phyloP scores from a whole-genome alignment of 495 filamentous ascomycete genomes.

The Aspergillus haitiensis region DNA sequence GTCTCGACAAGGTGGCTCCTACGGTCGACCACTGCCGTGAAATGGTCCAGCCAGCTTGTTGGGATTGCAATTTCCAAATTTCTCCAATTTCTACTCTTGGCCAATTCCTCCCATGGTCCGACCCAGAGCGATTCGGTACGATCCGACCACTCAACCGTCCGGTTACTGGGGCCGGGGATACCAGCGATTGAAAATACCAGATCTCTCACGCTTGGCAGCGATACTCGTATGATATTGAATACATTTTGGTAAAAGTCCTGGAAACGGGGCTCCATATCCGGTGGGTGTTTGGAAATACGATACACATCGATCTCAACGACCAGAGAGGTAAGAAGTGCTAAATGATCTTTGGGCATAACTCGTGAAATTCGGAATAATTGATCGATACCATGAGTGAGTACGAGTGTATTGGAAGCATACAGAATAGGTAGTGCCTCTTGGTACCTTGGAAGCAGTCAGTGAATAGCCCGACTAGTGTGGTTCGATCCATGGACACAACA shows the following conservation, averaged over 20 bases:
- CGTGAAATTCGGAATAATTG: slow-evolving; percentile 16
- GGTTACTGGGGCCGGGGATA: slow-evolving; percentile 1
- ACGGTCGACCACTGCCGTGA: slow-evolving; percentile 8
- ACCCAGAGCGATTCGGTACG: slow-evolving; percentile 13
- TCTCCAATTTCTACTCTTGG: slow-evolving; percentile 12
- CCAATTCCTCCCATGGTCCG: slow-evolving; percentile 16
- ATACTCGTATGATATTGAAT: slow-evolving; percentile 4
- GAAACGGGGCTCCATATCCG: slow-evolving; percentile 10
- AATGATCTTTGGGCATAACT: slow-evolving; percentile 5
- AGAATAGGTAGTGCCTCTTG: slow-evolving; percentile 8
- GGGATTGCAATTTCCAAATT: slow-evolving; percentile 14
- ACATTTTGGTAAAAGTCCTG: slow-evolving; percentile 6
- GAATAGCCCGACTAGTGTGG: not conserved
- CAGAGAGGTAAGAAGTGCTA: slow-evolving; percentile 10
- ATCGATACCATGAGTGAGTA: slow-evolving; percentile 19
- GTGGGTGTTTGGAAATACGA: slow-evolving; percentile 3
- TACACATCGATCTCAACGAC: slow-evolving; percentile 20
- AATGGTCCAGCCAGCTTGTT: slow-evolving; percentile 3
- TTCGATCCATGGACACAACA: not conserved
- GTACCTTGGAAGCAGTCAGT: slow-evolving; percentile 1
- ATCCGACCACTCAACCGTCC: slow-evolving; percentile 9
- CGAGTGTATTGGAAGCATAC: slow-evolving; percentile 16
- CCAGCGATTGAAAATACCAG: slow-evolving; percentile 16
- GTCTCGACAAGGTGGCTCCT: slow-evolving; percentile 5
- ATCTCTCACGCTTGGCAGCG: slow-evolving; percentile 5